Base-by-base conservation (phyloP, 1,284 basidiomycete genomes). In the Thecaphora thlaspeos region DNA sequence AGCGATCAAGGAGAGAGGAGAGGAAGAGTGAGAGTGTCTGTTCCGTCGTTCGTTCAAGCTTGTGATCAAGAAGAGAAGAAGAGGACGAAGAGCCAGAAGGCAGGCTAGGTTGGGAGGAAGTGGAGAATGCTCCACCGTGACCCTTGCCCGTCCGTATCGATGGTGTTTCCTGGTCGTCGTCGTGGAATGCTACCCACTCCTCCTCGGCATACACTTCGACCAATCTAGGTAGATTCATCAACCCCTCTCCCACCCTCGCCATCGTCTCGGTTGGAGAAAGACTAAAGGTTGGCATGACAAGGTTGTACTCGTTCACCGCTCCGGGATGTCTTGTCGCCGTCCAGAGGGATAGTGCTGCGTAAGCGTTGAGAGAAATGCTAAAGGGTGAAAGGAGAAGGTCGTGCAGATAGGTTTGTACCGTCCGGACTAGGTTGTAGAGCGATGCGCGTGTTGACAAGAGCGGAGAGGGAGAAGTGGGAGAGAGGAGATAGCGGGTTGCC, bases 141-240 rank as follows among this genome's bases (percentile, higher is more conserved):
- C n/a, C n/a, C n/a, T n/a, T n/a, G n/a, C n/a, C n/a, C n/a, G n/a
- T n/a, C n/a, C n/a, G n/a, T n/a, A n/a, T n/a, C n/a, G n/a, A n/a
- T n/a, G 7, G 18, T 39, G 18, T 2, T 37, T 46, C 28, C 23
- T 52, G 46, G 28, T 32, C 66, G 66, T n/a, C 70, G 72, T 22
- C 77, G 48, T 10, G 69, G 32, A 34, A 34, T 3, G 32, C 32
- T 0, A 91, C 89, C 3, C 94, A 81, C 62, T 90, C 88, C 76
- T 96, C 92, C 48, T 89, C 87, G 4, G 89, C 90, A 73, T 95
- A 93, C 17, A 92, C 88, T 77, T 97, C 93, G 75, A 98, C 94
- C 19, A 97, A 81, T 44, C 93, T 82, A 1, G 94, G 91, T 5
- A 98, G 84, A 79, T 95, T 96, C 37, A 97, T 82, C 43, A 98